Conservation (phyloP, 805 yeast species). For the Tetrapisispora nanseiensis region DNA sequence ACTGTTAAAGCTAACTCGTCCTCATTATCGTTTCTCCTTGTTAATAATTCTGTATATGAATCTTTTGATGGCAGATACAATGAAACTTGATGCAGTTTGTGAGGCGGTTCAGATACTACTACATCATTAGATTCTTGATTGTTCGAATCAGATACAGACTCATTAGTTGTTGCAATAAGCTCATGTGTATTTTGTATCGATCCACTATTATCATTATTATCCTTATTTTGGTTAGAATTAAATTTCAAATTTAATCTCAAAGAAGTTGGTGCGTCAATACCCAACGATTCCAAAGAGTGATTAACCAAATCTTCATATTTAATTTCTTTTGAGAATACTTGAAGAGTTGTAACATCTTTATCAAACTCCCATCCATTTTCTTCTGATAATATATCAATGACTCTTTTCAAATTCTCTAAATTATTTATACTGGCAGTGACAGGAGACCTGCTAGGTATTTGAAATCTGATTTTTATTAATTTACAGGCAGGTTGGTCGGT, state of each 20-base stretch:
- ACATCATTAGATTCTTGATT: not conserved
- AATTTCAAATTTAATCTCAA: conserved; percentile 2
- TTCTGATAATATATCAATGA: conserved; percentile 10
- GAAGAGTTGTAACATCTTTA: conserved; percentile 10
- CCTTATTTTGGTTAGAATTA: not conserved
- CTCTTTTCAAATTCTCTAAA: conserved; percentile 10
- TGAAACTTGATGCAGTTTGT: conserved; percentile 12
- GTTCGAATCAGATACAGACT: not conserved
- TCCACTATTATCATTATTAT: too few relatives aligned
- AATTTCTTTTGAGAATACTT: conserved; percentile 16
- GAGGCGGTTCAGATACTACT: not conserved
- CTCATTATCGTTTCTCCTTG: conserved; percentile 29
- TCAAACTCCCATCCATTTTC: conserved; percentile 9
- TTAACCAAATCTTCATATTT: conserved; percentile 7
- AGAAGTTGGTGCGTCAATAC: conserved; percentile 12
- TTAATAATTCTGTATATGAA: conserved; percentile 5
- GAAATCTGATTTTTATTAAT: conserved; percentile 27
- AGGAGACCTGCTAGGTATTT: conserved; percentile 16
- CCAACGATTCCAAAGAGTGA: conserved; percentile 12
- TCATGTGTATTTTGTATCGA: too few relatives aligned
- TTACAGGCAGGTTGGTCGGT: conserved; percentile 2
- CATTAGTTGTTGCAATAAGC: too few relatives aligned
- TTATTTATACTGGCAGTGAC: conserved; percentile 19
- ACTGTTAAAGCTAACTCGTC: conserved; percentile 34
- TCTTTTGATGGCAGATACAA: conserved; percentile 17